Percentiles rank a stretch among this genome's conserved stretches.
These are phyloP conservation scores for Quercus gilva DNA, from an alignment of 306 rosid species.

Conservation along the genomic window DNA sequence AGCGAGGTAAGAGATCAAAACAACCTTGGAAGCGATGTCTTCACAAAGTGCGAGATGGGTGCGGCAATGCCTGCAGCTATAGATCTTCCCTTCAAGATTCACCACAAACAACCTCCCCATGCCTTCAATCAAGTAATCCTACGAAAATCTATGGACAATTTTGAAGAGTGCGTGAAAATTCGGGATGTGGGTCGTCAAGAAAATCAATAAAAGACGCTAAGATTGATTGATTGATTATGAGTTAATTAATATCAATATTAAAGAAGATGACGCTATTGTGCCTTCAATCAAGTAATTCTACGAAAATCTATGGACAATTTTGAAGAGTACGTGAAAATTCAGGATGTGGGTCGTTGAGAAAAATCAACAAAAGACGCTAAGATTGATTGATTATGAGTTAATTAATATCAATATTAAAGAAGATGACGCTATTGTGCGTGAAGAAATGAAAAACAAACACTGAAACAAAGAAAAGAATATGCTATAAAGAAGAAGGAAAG, in stretches of 20 bases:
- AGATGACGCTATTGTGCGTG: slow-evolving; percentile 10
- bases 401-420: slow-evolving; percentile 19
- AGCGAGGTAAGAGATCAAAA: slow-evolving; percentile 15
- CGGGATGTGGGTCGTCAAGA: slow-evolving; percentile 21
- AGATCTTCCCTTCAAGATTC: slow-evolving; percentile 74
- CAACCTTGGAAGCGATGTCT: slow-evolving; percentile 72
- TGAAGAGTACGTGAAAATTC: slow-evolving; percentile 8
- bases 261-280: slow-evolving; percentile 12
- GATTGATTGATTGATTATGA: slow-evolving; percentile 15
- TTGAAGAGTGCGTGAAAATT: slow-evolving; percentile 11
- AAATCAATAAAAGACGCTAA: slow-evolving; percentile 19
- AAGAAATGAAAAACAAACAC: slow-evolving; percentile 2
- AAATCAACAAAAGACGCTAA: slow-evolving; percentile 16
- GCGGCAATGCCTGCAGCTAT: slow-evolving; percentile 77
- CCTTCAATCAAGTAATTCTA: slow-evolving; percentile 7
- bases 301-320: slow-evolving; percentile 11
- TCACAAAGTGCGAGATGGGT: slow-evolving; percentile 72
- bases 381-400: slow-evolving; percentile 9
- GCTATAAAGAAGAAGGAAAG: neutral
- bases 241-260: slow-evolving; percentile 13
- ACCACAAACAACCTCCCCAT: slow-evolving; percentile 83
- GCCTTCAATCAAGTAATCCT: slow-evolving; percentile 10
- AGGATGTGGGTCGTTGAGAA: slow-evolving; percentile 20
- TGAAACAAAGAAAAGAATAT: neutral
- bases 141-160: slow-evolving; percentile 9